Evolutionary conservation across 75 land plant species (phyloP), one percentile per base, ranked within the genome.

Genomic region (Ceratopteris richardii): DNA sequence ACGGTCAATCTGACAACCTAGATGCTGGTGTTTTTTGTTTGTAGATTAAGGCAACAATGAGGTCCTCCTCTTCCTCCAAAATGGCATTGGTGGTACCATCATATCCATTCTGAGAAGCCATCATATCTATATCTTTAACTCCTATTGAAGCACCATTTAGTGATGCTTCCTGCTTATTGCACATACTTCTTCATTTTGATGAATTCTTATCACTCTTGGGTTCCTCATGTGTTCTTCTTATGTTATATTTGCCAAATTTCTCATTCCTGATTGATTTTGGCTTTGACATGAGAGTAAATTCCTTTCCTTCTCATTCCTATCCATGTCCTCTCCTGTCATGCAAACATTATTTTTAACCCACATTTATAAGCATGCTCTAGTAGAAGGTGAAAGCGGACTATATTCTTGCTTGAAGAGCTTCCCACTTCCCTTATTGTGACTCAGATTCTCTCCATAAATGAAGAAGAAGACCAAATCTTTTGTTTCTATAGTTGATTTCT

Each of bases 1-100:
- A n/a, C n/a, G n/a, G n/a, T n/a, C n/a, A n/a, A n/a, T n/a, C n/a
- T n/a, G n/a, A n/a, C n/a, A n/a, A n/a, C n/a, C n/a, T n/a, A n/a
- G n/a, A n/a, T n/a, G n/a, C n/a, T n/a, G n/a, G n/a, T n/a, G n/a
- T n/a, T n/a, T n/a, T n/a, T n/a, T n/a, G n/a, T n/a, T n/a, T n/a
- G n/a, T n/a, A n/a, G n/a, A n/a, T n/a, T n/a, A n/a, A n/a, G n/a
- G n/a, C n/a, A n/a, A n/a, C n/a, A n/a, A n/a, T n/a, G n/a, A n/a
- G n/a, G n/a, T n/a, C n/a, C n/a, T n/a, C 29, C 46, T 31, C 6
- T 61, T 61, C 77, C 79, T 77, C 79, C 21, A 77, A 78, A 43
- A 77, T 77, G 25, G 79, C 79, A 62, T 66, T 77, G 28, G 74
- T 77, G 58, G 62, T 78, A 22, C 71, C 79, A 39, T 77, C 79